phyloP scores from a whole-genome alignment of 2,329 filamentous ascomycete genomes.

The Claviceps africana region DNA sequence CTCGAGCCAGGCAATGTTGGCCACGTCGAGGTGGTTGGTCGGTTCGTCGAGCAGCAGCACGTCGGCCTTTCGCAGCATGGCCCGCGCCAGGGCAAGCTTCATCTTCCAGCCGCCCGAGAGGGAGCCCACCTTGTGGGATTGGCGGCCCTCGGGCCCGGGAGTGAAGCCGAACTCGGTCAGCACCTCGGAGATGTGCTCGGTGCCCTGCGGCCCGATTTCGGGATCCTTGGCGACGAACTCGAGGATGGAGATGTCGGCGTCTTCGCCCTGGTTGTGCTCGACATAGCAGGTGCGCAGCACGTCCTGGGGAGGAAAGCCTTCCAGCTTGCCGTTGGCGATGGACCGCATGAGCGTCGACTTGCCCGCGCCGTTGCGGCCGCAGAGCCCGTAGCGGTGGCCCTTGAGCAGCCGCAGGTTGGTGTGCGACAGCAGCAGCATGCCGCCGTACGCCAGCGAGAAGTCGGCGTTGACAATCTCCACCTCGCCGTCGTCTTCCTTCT shows the following conservation, averaged over 20 bases:
- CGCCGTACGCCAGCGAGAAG: constrained; percentile 94
- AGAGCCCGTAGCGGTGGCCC: constrained; percentile 93
- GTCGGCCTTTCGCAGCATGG: constrained; percentile 95
- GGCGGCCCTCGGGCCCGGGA: constrained; percentile 72
- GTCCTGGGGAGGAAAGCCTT: constrained; percentile 89
- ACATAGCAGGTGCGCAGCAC: constrained; percentile 93
- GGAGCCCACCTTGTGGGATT: constrained; percentile 81
- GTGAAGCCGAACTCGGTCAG: constrained; percentile 90
- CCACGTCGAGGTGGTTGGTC: constrained; percentile 95
- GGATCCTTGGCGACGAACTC: constrained; percentile 88
- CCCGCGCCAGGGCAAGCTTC: constrained; percentile 91
- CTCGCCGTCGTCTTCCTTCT: constrained; percentile 83
- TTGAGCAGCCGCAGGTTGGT: constrained; percentile 90
- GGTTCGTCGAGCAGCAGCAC: constrained; percentile 94
- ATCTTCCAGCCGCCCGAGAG: constrained; percentile 99
- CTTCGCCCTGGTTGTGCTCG: constrained; percentile 97
- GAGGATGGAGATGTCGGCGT: constrained; percentile 89
- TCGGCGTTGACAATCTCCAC: constrained; percentile 93
- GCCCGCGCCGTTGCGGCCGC: constrained; percentile 89
- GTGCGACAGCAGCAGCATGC: constrained; percentile 91
- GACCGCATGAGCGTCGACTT: constrained; percentile 99
- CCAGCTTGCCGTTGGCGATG: constrained; percentile 88
- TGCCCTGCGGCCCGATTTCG: constrained; percentile 63
- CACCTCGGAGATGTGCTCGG: constrained; percentile 69
- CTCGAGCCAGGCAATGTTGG: constrained; percentile 91